Evolutionary conservation across 2,329 filamentous ascomycete genomes (phyloP), one percentile per base, ranked within the genome.

Genomic region (Trichoderma endophyticum): DNA sequence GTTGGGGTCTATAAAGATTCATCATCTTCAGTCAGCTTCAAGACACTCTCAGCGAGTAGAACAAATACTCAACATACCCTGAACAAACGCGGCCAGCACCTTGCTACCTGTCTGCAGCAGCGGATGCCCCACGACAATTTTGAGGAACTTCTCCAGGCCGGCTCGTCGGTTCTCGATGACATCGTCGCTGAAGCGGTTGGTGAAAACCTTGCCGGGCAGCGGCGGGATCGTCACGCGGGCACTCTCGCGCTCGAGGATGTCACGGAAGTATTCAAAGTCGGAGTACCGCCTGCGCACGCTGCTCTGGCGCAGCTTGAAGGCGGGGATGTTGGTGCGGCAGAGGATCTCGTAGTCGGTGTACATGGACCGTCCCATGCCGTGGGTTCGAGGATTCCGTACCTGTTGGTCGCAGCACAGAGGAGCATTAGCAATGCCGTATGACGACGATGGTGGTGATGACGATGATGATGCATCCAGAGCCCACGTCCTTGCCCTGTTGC

Each of bases 261-360:
- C 96, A 80, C 96, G 93, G 83, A 99, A 99, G 84, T 97, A 95
- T 85, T 99, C 96, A 82, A 99, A 99, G 83, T 99, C 96, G 71
- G 92, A 96, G 86, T 99, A 99, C 67, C 96, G 93, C 74, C 96
- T 91, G 77, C 95, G 94, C 74, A 99, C 96, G 77, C 91, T 90
- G 75, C 91, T 94, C 81, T 93, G 89, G 76, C 95, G 94, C 77
- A 98, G 90, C 86, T 98, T 98, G 89, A 99, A 99, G 77, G 96
- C 95, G 72, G 96, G 96, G 80, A 99, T 99, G 85, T 99, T 99
- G 84, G 96, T 99, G 78, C 93, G 92, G 86, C 96, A 97, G 78
- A 97, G 89, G 80, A 99, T 98, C 83, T 98, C 95, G 87, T 98
- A 99, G 84, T 97, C 96, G 70, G 96, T 99, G 86, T 98, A 98